Evolutionary conservation across 345 rosid species (phyloP).

Genomic region (Eucalyptus dawsonii): DNA sequence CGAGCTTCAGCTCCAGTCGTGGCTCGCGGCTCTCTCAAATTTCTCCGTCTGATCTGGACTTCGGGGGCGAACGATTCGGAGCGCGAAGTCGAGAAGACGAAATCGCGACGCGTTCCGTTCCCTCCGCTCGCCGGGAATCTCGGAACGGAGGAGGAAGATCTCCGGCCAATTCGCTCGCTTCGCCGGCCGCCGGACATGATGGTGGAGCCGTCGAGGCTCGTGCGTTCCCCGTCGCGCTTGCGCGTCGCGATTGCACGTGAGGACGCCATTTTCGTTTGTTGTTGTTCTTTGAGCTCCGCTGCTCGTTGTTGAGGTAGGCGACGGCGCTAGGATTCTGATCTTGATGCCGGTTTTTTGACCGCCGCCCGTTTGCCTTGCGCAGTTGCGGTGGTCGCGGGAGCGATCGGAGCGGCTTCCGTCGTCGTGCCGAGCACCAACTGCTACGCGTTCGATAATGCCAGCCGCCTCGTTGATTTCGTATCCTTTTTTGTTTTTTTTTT

Average conservation of each 20-base stretch:
- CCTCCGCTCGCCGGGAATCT: not conserved
- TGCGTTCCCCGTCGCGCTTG: not conserved
- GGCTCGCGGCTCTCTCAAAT: not conserved
- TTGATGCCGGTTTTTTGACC: not conserved
- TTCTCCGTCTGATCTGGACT: not conserved
- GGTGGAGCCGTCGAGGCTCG: not conserved
- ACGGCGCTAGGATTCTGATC: not conserved
- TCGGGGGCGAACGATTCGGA: not conserved
- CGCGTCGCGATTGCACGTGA: not conserved
- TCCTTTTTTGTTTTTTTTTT: conserved; percentile 16
- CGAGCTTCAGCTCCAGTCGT: not conserved
- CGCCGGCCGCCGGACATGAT: not conserved
- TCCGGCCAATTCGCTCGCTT: not conserved
- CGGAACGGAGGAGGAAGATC: not conserved
- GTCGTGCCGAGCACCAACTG: conserved; percentile 59
- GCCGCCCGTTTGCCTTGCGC: not conserved
- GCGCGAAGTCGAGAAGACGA: not conserved
- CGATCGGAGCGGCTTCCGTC: conserved; percentile 24
- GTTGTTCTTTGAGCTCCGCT: not conserved
- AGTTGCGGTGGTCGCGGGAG: not conserved
- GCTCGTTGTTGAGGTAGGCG: not conserved
- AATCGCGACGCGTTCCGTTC: too few relatives aligned
- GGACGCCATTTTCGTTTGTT: not conserved
- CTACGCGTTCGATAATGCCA: conserved; percentile 80
- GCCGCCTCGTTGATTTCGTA: conserved; percentile 91